phyloP scores from a whole-genome alignment of 2,329 filamentous ascomycete species.

The Venturia carpophila region DNA sequence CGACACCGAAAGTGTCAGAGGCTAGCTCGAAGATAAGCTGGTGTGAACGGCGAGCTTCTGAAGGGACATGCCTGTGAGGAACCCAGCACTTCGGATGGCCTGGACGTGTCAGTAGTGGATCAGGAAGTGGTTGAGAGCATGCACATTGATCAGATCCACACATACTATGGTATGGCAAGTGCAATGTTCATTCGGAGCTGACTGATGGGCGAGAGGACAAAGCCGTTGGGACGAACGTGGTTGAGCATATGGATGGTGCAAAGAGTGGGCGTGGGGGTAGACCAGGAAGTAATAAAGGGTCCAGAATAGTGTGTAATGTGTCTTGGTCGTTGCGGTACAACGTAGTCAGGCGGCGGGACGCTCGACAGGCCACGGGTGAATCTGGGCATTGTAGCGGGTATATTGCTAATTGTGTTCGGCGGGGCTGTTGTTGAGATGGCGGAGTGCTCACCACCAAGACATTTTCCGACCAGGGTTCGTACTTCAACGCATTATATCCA shows the following conservation, averaged over 20 bases:
- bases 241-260: background rate
- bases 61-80: background rate
- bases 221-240: background rate
- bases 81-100: background rate
- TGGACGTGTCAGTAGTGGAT: conserved; percentile 2
- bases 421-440: background rate
- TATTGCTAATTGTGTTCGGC: background rate
- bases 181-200: conserved; percentile 5
- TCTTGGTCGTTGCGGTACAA: background rate
- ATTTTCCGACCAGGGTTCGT: background rate
- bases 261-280: background rate
- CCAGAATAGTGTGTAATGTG: background rate
- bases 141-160: background rate
- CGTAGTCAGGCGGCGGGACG: background rate
- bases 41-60: background rate
- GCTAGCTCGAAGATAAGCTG: background rate
- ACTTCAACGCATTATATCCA: background rate
- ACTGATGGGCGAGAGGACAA: background rate
- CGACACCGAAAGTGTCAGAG: background rate
- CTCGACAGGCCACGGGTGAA: background rate
- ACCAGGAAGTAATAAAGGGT: background rate
- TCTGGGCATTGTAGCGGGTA: background rate
- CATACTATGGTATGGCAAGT: background rate
- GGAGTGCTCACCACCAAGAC: background rate
- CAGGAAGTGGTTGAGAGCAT: conserved; percentile 4